phyloP scores from a whole-genome alignment of 2,329 filamentous ascomycete genomes.

The Ceratocystis cubensis region DNA sequence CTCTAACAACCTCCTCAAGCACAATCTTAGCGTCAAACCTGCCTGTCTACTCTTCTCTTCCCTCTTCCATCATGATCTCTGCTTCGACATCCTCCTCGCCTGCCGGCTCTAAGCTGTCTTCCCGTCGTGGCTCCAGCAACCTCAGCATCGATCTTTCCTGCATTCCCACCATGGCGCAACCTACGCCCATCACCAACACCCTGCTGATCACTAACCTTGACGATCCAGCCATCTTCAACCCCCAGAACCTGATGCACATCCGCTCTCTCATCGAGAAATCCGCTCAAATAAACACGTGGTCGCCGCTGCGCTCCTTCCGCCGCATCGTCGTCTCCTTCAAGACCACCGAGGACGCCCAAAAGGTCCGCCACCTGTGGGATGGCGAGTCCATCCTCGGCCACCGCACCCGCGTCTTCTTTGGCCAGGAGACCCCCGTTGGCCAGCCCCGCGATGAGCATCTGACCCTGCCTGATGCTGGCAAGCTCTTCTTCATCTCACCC shows the following conservation, averaged over 20 bases:
- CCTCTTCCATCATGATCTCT: constrained; percentile 1
- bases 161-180: constrained; percentile 55
- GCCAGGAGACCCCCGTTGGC: constrained; percentile 47
- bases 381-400: constrained; percentile 61
- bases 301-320: constrained; percentile 69
- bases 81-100: not conserved
- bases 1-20: not conserved
- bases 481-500: constrained; percentile 61
- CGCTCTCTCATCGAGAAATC: constrained; percentile 56
- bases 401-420: constrained; percentile 56
- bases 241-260: constrained; percentile 61
- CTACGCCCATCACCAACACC: constrained; percentile 69
- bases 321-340: constrained; percentile 72
- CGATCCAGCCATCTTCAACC: constrained; percentile 59
- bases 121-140: constrained; percentile 18
- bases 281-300: constrained; percentile 64
- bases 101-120: constrained; percentile 5
- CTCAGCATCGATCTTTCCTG: constrained; percentile 63
- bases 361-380: constrained; percentile 60
- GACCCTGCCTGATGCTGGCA: constrained; percentile 54
- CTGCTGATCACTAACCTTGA: constrained; percentile 72
- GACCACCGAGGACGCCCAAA: constrained; percentile 54
- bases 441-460: constrained; percentile 43
- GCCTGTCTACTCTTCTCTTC: not conserved
- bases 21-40: not conserved